Evolutionary conservation across 805 yeast genomes (phyloP), one percentile per base, ranked within the genome.

Genomic region (Torulaspora gathmanii): DNA sequence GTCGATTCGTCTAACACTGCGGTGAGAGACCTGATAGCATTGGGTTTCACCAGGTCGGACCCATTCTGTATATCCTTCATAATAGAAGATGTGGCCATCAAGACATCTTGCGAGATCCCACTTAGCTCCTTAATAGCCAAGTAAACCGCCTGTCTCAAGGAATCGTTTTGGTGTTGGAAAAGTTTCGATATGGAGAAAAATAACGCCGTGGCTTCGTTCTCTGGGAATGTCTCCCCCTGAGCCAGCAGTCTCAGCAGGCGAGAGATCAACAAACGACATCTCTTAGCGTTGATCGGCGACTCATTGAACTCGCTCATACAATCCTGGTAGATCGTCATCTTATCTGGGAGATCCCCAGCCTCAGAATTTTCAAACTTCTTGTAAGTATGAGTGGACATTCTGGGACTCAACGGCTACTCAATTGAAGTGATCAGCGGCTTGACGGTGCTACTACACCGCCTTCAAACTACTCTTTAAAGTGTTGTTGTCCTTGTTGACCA

Each of bases 31-130:
- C 99, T 81, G 52, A 93, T 84, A 19, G 99, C 98, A 63, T 93
- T 85, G 45, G 99, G 96, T 62, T 89, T 88, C 69, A 84, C 89
- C 50, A 88, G 72, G 52, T 79, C 72, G 48, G 87, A 95, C 46
- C 91, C 91, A 54, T 82, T 83, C 70, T 95, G 97, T 44, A 93
- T 87, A 70, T 93, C 99, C 70, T 90, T 90, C 97, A 93, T 93
- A 62, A 93, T 90, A 22, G 96, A 89, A 2, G 96, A 87, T 22
- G 99, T 93, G 22, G 91, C 97, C 98, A 93, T 93, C 67, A 93
- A 77, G 46, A 89, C 88, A 67, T 93, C 97, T 55, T 87, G 86
- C 16, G 96, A 87, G 51, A 84, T 78, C 15, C 82, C 69, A 40
- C 91, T 79, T 51, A 93, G 77, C 67, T 91, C 97, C 71, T 93